Evolutionary conservation across 2,329 filamentous ascomycete genomes (phyloP), one percentile per base, ranked within the genome.

Genomic region (Septoria petroselini): DNA sequence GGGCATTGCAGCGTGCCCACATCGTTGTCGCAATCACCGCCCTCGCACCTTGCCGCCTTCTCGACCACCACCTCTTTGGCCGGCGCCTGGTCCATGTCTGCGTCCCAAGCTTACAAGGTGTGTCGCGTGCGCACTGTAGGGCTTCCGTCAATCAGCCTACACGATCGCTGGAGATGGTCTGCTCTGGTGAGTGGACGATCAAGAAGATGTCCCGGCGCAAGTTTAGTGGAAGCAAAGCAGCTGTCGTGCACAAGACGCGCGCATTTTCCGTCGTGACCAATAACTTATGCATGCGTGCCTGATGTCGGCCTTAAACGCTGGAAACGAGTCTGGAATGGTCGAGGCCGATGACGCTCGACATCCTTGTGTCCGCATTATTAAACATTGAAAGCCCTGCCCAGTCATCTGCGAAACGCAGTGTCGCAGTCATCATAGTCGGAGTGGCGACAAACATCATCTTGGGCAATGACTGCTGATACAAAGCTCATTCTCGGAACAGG

Each of bases 1-100:
- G 93, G 93, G 71, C 93, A 98, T 71, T 97, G 91, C 39, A 98
- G 75, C 46, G 84, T 77, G 53, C 88, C 85, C 50, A 91, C 91
- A 57, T 91, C 85, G 57, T 96, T 95, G 33, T 80, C 77, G 76
- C 93, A 98, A 70, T 94, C 88, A 51, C 77, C 77, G 41, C 93
- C 88, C 47, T 85, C 76, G 68, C 93, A 98, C 71, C 84, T 85
- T 66, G 81, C 82, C 72, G 82, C 81, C 35, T 65, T 61, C 56
- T 71, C 70, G 47, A 63, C 58, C 25, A 57, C 57, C 7, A 65
- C 50, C 52, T 66, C 64, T 59, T 67, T 59, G 18, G 65, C 64
- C 14, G 64, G 64, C 25, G 64, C 62, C 58, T 64, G 63, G 35
- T 64, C 62, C 62, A 64, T 64, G 4, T 44, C 48, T 17, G 46